A percentile compares a stretch with the other conserved stretches of the same genome.
phyloP scores from a whole-genome alignment of 2,329 filamentous ascomycete species.

The Penicillium paneum region DNA sequence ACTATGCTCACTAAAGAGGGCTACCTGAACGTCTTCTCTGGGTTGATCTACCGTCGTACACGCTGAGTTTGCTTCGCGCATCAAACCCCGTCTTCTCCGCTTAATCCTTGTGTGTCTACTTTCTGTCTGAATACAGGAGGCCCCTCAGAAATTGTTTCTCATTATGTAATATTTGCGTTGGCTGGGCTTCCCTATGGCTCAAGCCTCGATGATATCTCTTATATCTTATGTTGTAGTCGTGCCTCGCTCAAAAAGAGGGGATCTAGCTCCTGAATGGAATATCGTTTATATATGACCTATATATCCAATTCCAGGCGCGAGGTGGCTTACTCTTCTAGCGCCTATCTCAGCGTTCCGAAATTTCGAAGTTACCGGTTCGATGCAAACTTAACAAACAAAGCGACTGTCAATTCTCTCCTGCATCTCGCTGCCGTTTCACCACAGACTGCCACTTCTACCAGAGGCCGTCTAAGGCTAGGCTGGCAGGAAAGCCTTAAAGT shows the following conservation, averaged over 20 bases:
- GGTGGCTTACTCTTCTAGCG: too few species aligned
- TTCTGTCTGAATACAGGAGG: neutral
- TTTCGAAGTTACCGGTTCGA: too few species aligned
- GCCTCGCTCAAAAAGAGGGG: too few species aligned
- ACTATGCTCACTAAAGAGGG: conserved; percentile 42
- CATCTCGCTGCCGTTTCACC: neutral
- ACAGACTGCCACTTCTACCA: neutral
- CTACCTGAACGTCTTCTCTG: conserved; percentile 42
- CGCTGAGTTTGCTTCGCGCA: conserved; percentile 16
- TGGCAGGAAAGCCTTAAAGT: neutral
- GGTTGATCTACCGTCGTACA: conserved; percentile 33
- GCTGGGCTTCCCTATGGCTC: neutral
- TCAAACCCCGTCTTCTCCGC: neutral
- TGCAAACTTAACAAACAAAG: neutral
- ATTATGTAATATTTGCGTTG: neutral
- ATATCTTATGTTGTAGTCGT: neutral
- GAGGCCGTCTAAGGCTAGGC: neutral
- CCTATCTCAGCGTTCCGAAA: too few species aligned
- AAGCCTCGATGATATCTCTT: neutral
- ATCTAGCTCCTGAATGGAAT: neutral
- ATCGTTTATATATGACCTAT: neutral
- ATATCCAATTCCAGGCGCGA: too few species aligned
- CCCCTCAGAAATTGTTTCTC: neutral
- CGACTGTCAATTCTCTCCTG: neutral
- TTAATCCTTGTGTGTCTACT: neutral